These are phyloP conservation scores for Karstenula rhodostoma DNA, from an alignment of 2,329 filamentous ascomycete genomes.

Conservation along the genomic window DNA sequence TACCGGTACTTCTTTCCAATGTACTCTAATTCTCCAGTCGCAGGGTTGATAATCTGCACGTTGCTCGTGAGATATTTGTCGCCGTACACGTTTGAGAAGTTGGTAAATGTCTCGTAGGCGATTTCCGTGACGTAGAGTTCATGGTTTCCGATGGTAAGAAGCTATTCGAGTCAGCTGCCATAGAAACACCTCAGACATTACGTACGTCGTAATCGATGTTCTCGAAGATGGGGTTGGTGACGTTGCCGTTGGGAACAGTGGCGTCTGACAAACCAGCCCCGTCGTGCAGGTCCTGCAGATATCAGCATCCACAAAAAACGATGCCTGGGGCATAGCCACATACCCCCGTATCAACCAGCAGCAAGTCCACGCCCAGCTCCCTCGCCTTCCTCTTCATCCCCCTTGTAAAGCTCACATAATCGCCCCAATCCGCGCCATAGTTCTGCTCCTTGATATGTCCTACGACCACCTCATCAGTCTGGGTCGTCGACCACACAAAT, in stretches of 20 bases:
- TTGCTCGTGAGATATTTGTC: constrained; percentile 64
- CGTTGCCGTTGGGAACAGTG: constrained; percentile 63
- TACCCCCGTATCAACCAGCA: constrained; percentile 67
- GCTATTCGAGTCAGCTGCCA: neutral
- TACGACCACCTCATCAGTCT: constrained; percentile 63
- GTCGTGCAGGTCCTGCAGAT: constrained; percentile 67
- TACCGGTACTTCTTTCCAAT: constrained; percentile 60
- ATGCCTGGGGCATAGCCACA: constrained; percentile 15
- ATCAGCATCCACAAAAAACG: no score
- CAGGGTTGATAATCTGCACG: constrained; percentile 58
- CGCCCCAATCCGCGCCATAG: constrained; percentile 72
- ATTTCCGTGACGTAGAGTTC: constrained; percentile 71
- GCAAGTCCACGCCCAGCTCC: constrained; percentile 65
- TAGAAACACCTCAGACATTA: no score
- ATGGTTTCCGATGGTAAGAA: constrained; percentile 68
- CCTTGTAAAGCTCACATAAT: constrained; percentile 67
- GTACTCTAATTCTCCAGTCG: constrained; percentile 54
- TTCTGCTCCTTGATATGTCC: constrained; percentile 69
- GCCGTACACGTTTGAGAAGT: constrained; percentile 66
- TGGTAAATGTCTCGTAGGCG: constrained; percentile 67
- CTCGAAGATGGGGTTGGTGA: constrained; percentile 63
- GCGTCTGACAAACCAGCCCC: constrained; percentile 70
- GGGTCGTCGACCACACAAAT: no score
- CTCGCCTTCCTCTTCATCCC: constrained; percentile 67
- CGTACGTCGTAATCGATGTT: constrained; percentile 59